phyloP scores from a whole-genome alignment of 2,329 filamentous ascomycete species.

The Cadophora sp. region DNA sequence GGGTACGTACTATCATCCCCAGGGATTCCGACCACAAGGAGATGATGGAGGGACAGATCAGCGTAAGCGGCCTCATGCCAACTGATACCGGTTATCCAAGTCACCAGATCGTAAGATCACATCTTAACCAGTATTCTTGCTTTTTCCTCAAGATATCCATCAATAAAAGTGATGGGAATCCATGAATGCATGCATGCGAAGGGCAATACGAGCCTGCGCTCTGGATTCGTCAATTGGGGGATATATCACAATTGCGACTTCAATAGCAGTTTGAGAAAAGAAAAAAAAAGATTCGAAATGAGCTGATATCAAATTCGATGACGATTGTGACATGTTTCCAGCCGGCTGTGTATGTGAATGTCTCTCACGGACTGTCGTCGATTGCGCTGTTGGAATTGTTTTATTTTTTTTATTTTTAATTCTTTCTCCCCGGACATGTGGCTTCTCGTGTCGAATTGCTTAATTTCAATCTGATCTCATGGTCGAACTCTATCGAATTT shows the following conservation, averaged over 20 bases:
- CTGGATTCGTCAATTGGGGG: background rate
- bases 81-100: no score
- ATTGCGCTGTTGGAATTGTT: no score
- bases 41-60: background rate
- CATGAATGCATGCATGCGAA: background rate
- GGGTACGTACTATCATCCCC: background rate
- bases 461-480: background rate
- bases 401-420: background rate
- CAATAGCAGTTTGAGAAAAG: background rate
- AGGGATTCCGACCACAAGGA: background rate
- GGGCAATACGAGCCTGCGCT: background rate
- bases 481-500: no score
- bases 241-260: background rate
- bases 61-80: constrained; percentile 4
- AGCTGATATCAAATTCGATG: background rate
- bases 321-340: background rate
- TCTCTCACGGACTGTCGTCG: background rate
- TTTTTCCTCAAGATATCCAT: background rate
- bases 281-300: background rate
- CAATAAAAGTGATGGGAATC: background rate
- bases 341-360: background rate
- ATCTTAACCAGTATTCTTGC: background rate
- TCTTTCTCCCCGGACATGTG: no score
- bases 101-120: background rate
- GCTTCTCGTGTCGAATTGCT: background rate